Conservation (phyloP, 768 basidiomycete genomes). For the Xerocomus spinulosus region DNA sequence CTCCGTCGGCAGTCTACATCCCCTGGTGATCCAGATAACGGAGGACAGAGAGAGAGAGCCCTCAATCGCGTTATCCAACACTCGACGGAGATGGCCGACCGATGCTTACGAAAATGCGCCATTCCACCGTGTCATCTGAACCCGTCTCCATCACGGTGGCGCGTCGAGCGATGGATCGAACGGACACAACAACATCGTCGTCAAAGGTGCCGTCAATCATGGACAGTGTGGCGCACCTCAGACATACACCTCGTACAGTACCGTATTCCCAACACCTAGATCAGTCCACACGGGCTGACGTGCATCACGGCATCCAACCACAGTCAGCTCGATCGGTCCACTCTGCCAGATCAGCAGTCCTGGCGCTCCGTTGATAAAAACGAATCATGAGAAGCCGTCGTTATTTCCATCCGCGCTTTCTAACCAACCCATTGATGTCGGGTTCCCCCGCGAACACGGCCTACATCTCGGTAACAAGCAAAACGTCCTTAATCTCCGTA, state of each 20-base stretch:
- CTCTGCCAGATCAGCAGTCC: slow-evolving; percentile 18
- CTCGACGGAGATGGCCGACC: slow-evolving; percentile 12
- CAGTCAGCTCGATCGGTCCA: slow-evolving; percentile 12
- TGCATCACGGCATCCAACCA: slow-evolving; percentile 19
- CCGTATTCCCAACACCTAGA: too few species aligned
- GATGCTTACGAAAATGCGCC: slow-evolving; percentile 11
- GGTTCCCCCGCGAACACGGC: slow-evolving; percentile 13
- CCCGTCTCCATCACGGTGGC: slow-evolving; percentile 12
- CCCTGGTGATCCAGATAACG: slow-evolving; percentile 20
- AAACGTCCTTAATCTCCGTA: slow-evolving; percentile 39
- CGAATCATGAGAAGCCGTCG: slow-evolving; percentile 14
- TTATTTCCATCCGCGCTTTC: slow-evolving; percentile 20
- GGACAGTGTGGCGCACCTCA: slow-evolving; percentile 12
- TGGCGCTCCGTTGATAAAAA: slow-evolving; percentile 13
- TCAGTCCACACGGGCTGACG: not conserved
- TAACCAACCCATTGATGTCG: slow-evolving; percentile 16
- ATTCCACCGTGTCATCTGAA: not conserved
- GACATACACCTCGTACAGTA: slow-evolving; percentile 5
- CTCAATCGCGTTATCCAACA: slow-evolving; percentile 2
- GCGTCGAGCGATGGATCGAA: slow-evolving; percentile 15
- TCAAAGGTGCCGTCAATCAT: slow-evolving; percentile 7
- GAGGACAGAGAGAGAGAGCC: slow-evolving; percentile 1
- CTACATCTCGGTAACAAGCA: slow-evolving; percentile 14
- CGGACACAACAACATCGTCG: slow-evolving; percentile 1
- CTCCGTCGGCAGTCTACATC: slow-evolving; percentile 11